Percentiles rank a stretch among this genome's conserved stretches.
Evolutionary conservation across 192 early-diverging fungal genomes (phyloP).

Genomic region (Coemansia interrupta): DNA sequence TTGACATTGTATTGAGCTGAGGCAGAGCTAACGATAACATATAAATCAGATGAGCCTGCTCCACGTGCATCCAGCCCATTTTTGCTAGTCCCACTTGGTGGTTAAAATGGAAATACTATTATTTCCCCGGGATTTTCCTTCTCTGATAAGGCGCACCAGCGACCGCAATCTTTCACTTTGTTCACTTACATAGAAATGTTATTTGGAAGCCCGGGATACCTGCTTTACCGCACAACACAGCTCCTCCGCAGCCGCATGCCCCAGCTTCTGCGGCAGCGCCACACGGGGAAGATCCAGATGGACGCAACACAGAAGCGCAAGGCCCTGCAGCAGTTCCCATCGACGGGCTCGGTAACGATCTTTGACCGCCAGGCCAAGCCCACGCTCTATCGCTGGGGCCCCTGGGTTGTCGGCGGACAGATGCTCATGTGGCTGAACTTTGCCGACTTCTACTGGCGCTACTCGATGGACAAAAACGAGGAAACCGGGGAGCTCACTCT

Average conservation of each 20-base stretch:
- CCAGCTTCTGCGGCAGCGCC: slow-evolving; percentile 9
- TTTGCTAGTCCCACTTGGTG: neutral
- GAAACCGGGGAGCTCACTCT: slow-evolving; percentile 28
- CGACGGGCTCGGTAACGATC: neutral
- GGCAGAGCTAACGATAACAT: no score
- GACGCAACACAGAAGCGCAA: slow-evolving; percentile 30
- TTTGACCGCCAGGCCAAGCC: slow-evolving; percentile 24
- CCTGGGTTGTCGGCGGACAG: slow-evolving; percentile 45
- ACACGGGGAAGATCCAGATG: slow-evolving; percentile 9
- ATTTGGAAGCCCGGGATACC: neutral
- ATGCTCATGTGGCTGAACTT: slow-evolving; percentile 48
- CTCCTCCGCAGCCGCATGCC: neutral
- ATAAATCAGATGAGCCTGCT: no score
- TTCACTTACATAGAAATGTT: neutral
- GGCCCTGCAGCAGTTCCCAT: slow-evolving; percentile 16
- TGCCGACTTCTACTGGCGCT: slow-evolving; percentile 51
- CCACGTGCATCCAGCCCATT: no score
- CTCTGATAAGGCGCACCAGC: no score
- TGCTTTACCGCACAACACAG: neutral
- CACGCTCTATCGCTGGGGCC: slow-evolving; percentile 39
- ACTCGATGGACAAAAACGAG: slow-evolving; percentile 40
- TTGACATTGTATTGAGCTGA: no score
- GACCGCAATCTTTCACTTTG: neutral
- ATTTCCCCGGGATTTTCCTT: no score
- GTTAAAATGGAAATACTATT: no score